Conservation (phyloP, 352 stramenopile species). For the Elongisporangium anandrum region DNA sequence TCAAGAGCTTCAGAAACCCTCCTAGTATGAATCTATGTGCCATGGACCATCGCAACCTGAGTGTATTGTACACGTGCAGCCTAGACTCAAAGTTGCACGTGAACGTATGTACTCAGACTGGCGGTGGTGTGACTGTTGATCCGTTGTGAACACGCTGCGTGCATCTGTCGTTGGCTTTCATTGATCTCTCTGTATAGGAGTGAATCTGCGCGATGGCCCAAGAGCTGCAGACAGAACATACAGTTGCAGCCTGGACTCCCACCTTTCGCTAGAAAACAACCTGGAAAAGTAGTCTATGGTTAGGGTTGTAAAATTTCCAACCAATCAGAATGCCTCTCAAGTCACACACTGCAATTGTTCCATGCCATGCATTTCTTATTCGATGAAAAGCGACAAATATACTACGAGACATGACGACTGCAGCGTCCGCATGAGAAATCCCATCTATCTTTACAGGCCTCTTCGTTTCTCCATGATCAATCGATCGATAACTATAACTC, state of each 20-base stretch:
- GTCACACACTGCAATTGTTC: not conserved
- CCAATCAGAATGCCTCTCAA: not conserved
- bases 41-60: too few relatives aligned
- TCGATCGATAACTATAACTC: too few relatives aligned
- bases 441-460: too few relatives aligned
- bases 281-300: not conserved
- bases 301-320: not conserved
- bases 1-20: not conserved
- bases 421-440: not conserved
- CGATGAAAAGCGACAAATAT: not conserved
- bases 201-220: too few relatives aligned
- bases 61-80: too few relatives aligned
- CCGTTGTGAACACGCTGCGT: not conserved
- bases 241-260: not conserved
- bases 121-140: not conserved
- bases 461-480: too few relatives aligned
- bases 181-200: too few relatives aligned
- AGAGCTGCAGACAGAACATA: not conserved
- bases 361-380: not conserved
- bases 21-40: not conserved
- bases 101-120: not conserved
- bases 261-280: not conserved
- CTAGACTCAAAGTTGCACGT: too few relatives aligned
- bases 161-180: not conserved
- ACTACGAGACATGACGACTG: not conserved